A percentile compares a stretch with the other conserved stretches of the same genome.
Conservation (phyloP, 192 early-diverging fungal genomes). For the Umbelopsis sp. region DNA sequence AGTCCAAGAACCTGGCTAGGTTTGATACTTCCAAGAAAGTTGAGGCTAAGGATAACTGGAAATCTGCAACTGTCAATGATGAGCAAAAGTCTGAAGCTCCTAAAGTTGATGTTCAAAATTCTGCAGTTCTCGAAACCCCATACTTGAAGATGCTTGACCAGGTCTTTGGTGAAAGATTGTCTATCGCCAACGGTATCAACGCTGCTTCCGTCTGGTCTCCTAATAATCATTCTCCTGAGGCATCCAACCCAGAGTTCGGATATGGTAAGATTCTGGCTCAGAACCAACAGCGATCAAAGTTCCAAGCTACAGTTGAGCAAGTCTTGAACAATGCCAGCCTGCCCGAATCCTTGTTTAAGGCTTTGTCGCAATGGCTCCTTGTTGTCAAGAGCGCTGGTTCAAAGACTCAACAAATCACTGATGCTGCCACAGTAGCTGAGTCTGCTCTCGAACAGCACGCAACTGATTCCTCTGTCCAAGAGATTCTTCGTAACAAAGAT, state of each 20-base stretch:
- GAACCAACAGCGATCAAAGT: constrained; percentile 67
- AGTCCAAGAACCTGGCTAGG: background rate
- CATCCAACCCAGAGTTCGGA: constrained; percentile 83
- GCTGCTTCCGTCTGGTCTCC: constrained; percentile 74
- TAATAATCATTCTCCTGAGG: constrained; percentile 47
- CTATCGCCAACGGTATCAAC: constrained; percentile 79
- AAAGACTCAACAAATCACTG: constrained; percentile 28
- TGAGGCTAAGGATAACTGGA: constrained; percentile 27
- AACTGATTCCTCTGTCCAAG: constrained; percentile 3
- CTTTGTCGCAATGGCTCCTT: constrained; percentile 70
- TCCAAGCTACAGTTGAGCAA: constrained; percentile 65
- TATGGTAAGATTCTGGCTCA: constrained; percentile 77
- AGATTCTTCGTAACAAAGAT: constrained; percentile 30
- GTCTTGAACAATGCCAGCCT: constrained; percentile 54
- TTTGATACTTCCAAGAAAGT: constrained; percentile 35
- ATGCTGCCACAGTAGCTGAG: constrained; percentile 30
- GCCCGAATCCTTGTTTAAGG: constrained; percentile 56
- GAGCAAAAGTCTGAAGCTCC: background rate
- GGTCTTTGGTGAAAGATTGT: constrained; percentile 74
- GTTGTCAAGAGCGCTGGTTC: constrained; percentile 42
- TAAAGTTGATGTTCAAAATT: background rate
- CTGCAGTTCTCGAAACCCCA: constrained; percentile 62
- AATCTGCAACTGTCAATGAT: constrained; percentile 15
- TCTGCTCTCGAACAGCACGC: constrained; percentile 5
- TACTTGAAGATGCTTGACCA: constrained; percentile 83